Conservation (phyloP, 2,329 filamentous ascomycete genomes). For the Rutstroemia sp. region DNA sequence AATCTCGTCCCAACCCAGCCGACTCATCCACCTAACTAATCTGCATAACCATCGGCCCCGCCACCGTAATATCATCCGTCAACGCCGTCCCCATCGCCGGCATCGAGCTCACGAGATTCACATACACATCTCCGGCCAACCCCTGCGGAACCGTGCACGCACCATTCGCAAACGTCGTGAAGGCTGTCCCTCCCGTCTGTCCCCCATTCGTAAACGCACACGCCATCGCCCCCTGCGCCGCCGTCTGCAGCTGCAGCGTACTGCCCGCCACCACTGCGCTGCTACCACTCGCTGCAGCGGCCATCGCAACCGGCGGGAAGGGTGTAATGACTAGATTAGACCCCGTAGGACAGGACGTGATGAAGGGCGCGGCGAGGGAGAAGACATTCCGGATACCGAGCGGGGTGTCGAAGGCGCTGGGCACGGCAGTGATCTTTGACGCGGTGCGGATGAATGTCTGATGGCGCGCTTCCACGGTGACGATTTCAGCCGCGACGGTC, state of each 20-base stretch:
- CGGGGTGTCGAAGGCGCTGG: constrained; percentile 63
- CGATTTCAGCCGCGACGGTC: constrained; percentile 59
- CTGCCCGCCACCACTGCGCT: constrained; percentile 35
- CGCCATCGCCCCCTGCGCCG: constrained; percentile 46
- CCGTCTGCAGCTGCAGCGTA: constrained; percentile 41
- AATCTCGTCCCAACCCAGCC: background rate
- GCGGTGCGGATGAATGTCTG: constrained; percentile 64
- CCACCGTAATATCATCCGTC: constrained; percentile 57
- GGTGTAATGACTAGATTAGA: constrained; percentile 56
- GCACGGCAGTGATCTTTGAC: constrained; percentile 50
- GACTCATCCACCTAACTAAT: constrained; percentile 18
- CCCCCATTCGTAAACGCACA: constrained; percentile 63
- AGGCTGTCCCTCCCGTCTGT: constrained; percentile 49
- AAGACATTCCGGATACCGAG: constrained; percentile 64
- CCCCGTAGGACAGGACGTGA: constrained; percentile 59
- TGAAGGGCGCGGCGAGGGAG: constrained; percentile 67
- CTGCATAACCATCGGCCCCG: constrained; percentile 54
- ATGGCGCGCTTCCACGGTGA: constrained; percentile 67
- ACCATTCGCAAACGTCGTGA: constrained; percentile 46
- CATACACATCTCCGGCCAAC: constrained; percentile 57
- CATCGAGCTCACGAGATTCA: constrained; percentile 52
- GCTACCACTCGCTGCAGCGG: constrained; percentile 34
- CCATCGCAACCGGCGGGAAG: constrained; percentile 52
- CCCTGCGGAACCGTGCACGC: constrained; percentile 55
- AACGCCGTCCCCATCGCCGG: constrained; percentile 46